Evolutionary conservation across 2,329 filamentous ascomycete genomes (phyloP).

Genomic region (Knoxdaviesia capensis): DNA sequence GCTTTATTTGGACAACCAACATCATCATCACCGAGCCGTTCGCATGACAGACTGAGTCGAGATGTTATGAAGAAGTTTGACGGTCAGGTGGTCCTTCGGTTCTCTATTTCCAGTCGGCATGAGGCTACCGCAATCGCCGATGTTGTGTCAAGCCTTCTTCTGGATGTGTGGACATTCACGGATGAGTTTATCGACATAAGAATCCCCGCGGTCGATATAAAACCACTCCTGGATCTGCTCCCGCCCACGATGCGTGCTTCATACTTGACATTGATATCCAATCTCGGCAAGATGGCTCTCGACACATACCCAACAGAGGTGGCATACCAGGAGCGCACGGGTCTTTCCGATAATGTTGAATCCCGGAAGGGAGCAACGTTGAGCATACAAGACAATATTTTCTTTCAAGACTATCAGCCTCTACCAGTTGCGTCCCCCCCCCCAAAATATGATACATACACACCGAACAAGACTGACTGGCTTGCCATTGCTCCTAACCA

Average conservation of each 20-base stretch:
- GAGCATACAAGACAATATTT: conserved; percentile 43
- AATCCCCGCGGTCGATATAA: conserved; percentile 54
- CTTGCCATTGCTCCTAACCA: conserved; percentile 1
- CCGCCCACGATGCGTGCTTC: conserved; percentile 52
- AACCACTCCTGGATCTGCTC: conserved; percentile 59
- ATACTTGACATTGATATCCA: conserved; percentile 58
- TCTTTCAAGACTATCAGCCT: conserved; percentile 86
- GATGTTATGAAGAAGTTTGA: conserved; percentile 30
- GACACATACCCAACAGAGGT: conserved; percentile 44
- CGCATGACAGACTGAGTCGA: conserved; percentile 2
- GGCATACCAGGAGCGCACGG: neutral
- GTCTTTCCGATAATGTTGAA: neutral
- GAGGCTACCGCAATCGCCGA: conserved; percentile 55
- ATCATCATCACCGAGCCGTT: conserved; percentile 6
- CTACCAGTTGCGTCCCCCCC: conserved; percentile 30
- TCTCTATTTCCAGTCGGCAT: conserved; percentile 50
- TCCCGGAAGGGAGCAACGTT: neutral
- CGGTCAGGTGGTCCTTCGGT: conserved; percentile 73
- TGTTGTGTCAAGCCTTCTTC: conserved; percentile 52
- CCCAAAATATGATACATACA: neutral
- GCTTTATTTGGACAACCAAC: conserved; percentile 26
- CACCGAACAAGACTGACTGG: neutral
- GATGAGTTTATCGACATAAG: conserved; percentile 70
- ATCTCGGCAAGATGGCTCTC: conserved; percentile 59
- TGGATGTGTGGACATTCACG: conserved; percentile 82